Base-by-base conservation (phyloP, 2,329 filamentous ascomycete genomes). In the Penicillium crustosum region DNA sequence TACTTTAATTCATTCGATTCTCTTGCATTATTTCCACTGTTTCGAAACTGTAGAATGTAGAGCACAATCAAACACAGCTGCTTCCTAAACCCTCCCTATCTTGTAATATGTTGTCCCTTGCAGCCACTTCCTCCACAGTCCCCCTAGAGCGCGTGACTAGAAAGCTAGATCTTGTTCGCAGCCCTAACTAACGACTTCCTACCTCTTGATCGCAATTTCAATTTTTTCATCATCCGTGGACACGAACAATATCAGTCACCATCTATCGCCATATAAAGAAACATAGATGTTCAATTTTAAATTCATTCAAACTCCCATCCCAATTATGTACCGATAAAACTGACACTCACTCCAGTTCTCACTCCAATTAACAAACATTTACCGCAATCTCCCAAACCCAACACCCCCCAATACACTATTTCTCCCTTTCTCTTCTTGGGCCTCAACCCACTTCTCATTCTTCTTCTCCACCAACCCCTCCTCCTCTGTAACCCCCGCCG, bases 1-100 rank as follows among this genome's bases (percentile, higher is more conserved):
- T 55, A 17, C 10, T 38, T 64, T 64, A 61, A 64, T 64, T 10
- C 23, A 58, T 49, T 64, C 61, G 58, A 64, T 23, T 57, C 8
- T 21, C 13, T 53, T 35, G 49, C 27, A 47, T 17, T 35, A 29
- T 23, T 4, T 7, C 6, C 10, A 2, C 19, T 41, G 3, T 3
- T 4, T 6, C 3, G 6, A 4, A 41, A 4, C 6, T 3, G 6
- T 41, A 41, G 10, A 21, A 7, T 1, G 0, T 21, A 1, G 2
- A 21, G 1, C 6, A 2, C 10, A 13, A 3, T 2, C n/a, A 1
- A 9, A 0, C 23, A n/a, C n/a, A 1, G 3, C 15, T n/a, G 1
- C 5, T 27, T n/a, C 15, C 2, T 1, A 3, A 4, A 27, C 5
- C 9, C 1, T 27, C 0, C 4, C 4, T n/a, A 6, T 6, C 7